Evolutionary conservation across 768 basidiomycete species (phyloP).

Genomic region (Sutorius australiensis): DNA sequence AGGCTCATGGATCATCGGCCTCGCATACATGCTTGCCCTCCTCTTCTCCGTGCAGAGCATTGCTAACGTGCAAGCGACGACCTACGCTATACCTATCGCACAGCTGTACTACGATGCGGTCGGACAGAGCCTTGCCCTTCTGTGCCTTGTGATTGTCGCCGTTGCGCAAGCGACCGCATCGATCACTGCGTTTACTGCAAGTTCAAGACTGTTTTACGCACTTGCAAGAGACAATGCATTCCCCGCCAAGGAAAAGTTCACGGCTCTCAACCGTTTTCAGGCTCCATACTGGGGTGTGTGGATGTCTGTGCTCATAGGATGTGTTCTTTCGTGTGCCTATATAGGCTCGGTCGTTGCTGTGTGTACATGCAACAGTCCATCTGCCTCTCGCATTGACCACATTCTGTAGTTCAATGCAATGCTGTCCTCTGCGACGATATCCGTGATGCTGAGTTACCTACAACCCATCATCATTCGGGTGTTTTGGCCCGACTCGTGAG

Average conservation of each 20-base stretch:
- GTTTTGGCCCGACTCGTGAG: constrained; percentile 52
- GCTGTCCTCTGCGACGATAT: constrained; percentile 51
- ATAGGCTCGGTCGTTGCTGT: constrained; percentile 55
- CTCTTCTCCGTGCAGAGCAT: constrained; percentile 57
- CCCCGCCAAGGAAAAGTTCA: constrained; percentile 44
- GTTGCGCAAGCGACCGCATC: constrained; percentile 54
- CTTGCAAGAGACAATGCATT: constrained; percentile 52
- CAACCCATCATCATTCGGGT: constrained; percentile 57
- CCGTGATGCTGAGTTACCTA: constrained; percentile 56
- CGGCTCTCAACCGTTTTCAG: constrained; percentile 49
- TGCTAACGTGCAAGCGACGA: constrained; percentile 43
- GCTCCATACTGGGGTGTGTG: constrained; percentile 55
- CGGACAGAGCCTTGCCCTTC: constrained; percentile 41
- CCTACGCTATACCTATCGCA: constrained; percentile 56
- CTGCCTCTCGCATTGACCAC: background rate
- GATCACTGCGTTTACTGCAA: constrained; percentile 56
- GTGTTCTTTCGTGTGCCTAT: constrained; percentile 54
- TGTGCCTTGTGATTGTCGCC: constrained; percentile 49
- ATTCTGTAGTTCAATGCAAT: constrained; percentile 49
- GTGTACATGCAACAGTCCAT: constrained; percentile 15
- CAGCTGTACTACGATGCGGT: constrained; percentile 56
- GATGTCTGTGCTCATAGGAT: constrained; percentile 50
- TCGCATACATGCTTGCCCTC: constrained; percentile 55
- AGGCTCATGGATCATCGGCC: constrained; percentile 55
- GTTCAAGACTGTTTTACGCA: constrained; percentile 54